Evolutionary conservation across 1,284 basidiomycete genomes (phyloP).

Genomic region (Trametes hirsuta): DNA sequence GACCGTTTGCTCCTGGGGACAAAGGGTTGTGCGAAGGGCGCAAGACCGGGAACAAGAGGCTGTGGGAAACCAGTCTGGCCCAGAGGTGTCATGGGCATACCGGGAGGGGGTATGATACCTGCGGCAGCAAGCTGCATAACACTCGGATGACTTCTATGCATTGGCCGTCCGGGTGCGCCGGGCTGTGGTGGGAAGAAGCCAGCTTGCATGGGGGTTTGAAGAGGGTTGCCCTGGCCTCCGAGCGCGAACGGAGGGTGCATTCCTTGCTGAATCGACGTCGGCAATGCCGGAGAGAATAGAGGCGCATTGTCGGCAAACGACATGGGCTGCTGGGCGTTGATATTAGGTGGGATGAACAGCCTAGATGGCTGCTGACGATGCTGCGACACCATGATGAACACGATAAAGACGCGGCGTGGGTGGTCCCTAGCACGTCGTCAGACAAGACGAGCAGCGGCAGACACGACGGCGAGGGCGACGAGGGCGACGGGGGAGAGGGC

Average conservation of each 20-base stretch:
- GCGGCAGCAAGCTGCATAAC: conserved; percentile 60
- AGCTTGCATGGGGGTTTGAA: conserved; percentile 75
- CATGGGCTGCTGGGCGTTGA: conserved; percentile 37
- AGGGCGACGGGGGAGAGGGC: background rate
- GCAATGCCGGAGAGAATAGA: conserved; percentile 68
- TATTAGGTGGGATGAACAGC: conserved; percentile 38
- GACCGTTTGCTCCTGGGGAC: conserved; percentile 59
- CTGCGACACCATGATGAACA: conserved; percentile 26
- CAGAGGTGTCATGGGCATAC: conserved; percentile 64
- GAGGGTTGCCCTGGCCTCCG: conserved; percentile 36
- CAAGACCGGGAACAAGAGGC: conserved; percentile 49
- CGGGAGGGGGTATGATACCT: conserved; percentile 57
- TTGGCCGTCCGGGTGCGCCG: conserved; percentile 52
- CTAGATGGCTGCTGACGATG: conserved; percentile 39
- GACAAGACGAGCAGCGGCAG: background rate
- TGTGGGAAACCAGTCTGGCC: conserved; percentile 57
- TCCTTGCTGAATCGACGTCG: conserved; percentile 58
- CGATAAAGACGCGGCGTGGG: background rate
- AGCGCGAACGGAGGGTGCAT: conserved; percentile 57
- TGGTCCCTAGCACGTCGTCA: conserved; percentile 3
- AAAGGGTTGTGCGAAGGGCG: conserved; percentile 48
- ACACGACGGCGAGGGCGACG: background rate
- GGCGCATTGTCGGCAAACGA: conserved; percentile 37
- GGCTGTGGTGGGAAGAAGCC: conserved; percentile 58
- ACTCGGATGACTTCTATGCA: conserved; percentile 58